Percentiles rank a stretch among this genome's conserved stretches.
These are phyloP conservation scores for Micromonas commoda DNA, from an alignment of 139 green algal genomes.

Conservation along the genomic window DNA sequence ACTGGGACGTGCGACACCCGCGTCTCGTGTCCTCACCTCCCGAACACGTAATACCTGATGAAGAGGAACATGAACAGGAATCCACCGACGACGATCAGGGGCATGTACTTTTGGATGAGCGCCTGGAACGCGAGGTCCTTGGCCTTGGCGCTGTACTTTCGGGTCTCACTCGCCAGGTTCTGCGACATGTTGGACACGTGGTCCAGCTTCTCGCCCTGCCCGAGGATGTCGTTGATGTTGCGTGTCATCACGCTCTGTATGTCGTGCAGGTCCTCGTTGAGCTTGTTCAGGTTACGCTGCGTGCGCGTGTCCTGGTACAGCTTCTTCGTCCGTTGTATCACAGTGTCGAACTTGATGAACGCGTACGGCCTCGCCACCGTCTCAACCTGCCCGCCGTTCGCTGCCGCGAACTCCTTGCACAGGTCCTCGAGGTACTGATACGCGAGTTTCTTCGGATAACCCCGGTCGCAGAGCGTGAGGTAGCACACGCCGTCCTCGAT, in stretches of 20 bases:
- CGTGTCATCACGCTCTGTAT: slow-evolving; percentile 96
- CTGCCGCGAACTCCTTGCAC: slow-evolving; percentile 75
- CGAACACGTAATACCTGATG: slow-evolving; percentile 17
- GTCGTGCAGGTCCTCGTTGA: slow-evolving; percentile 54
- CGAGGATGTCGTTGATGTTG: slow-evolving; percentile 97
- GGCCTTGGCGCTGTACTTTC: slow-evolving; percentile 71
- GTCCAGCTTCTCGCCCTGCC: slow-evolving; percentile 89
- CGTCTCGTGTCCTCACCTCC: background rate
- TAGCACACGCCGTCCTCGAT: slow-evolving; percentile 81
- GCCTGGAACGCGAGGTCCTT: slow-evolving; percentile 84
- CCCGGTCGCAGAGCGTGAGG: slow-evolving; percentile 82
- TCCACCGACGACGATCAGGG: slow-evolving; percentile 59
- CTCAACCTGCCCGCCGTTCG: slow-evolving; percentile 84
- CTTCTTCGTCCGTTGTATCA: slow-evolving; percentile 98
- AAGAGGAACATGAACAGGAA: slow-evolving; percentile 48
- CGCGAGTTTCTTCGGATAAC: slow-evolving; percentile 94
- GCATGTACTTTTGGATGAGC: slow-evolving; percentile 88
- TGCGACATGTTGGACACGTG: slow-evolving; percentile 74
- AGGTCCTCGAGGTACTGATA: slow-evolving; percentile 99
- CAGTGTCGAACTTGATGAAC: slow-evolving; percentile 99
- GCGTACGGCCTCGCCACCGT: slow-evolving; percentile 86
- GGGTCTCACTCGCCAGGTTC: slow-evolving; percentile 71
- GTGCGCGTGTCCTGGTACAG: slow-evolving; percentile 94
- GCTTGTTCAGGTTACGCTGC: slow-evolving; percentile 91
- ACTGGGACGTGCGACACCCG: background rate